Percentiles rank a stretch among this genome's conserved stretches.
phyloP scores from a whole-genome alignment of 2,329 filamentous ascomycete genomes.

The Fragosphaeria purpurea region DNA sequence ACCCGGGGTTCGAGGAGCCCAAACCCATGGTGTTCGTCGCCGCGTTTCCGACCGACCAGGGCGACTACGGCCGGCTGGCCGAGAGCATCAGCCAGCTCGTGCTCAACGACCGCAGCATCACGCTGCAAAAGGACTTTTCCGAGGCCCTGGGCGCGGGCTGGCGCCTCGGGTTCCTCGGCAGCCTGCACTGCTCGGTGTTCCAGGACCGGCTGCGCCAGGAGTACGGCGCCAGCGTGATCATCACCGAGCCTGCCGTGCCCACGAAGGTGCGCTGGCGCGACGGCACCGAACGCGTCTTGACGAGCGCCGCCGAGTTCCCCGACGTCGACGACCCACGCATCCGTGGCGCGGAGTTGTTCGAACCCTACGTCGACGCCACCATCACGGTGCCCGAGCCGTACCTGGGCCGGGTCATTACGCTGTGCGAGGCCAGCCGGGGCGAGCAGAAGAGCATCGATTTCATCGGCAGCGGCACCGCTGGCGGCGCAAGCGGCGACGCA shows the following conservation, averaged over 20 bases:
- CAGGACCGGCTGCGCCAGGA: constrained; percentile 91
- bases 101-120: constrained; percentile 91
- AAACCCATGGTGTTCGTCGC: constrained; percentile 99
- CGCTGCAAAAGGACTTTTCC: constrained; percentile 85
- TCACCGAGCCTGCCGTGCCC: constrained; percentile 90
- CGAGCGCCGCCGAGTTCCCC: constrained; percentile 82
- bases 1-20: constrained; percentile 90
- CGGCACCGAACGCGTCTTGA: constrained; percentile 68
- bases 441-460: constrained; percentile 82
- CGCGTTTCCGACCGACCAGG: constrained; percentile 86
- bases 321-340: constrained; percentile 45
- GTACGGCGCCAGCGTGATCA: constrained; percentile 89
- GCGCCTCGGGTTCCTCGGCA: constrained; percentile 91
- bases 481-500: constrained; percentile 32
- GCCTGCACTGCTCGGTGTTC: constrained; percentile 96
- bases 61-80: constrained; percentile 75
- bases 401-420: constrained; percentile 84
- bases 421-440: constrained; percentile 84
- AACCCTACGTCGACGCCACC: constrained; percentile 67
- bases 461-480: constrained; percentile 48
- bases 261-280: constrained; percentile 74
- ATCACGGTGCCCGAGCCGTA: constrained; percentile 92
- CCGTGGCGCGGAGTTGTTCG: constrained; percentile 35
- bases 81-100: constrained; percentile 92
- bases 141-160: constrained; percentile 91